Percentiles rank a stretch among this genome's conserved stretches.
Evolutionary conservation across 2,329 filamentous ascomycete species (phyloP).

Genomic region (Berkeleyomyces basicola): DNA sequence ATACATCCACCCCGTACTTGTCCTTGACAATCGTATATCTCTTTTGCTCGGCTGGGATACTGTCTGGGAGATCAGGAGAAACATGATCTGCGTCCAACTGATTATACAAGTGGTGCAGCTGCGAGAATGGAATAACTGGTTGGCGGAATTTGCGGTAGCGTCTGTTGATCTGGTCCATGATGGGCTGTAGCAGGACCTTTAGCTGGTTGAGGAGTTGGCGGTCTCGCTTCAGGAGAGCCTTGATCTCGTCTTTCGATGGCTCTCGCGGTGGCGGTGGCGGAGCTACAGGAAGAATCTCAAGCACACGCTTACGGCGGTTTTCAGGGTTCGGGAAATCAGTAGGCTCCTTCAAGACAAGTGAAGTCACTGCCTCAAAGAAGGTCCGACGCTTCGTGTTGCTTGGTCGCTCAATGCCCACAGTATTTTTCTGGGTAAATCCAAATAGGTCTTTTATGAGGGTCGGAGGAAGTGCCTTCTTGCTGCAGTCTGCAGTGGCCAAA

Average conservation of each 20-base stretch:
- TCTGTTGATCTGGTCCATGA: conserved; percentile 91
- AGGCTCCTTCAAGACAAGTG: conserved; percentile 64
- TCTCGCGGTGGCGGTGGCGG: conserved; percentile 52
- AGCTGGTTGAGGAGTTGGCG: conserved; percentile 69
- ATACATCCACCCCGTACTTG: conserved; percentile 57
- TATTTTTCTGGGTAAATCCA: conserved; percentile 66
- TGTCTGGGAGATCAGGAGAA: conserved; percentile 34
- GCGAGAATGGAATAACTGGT: conserved; percentile 55
- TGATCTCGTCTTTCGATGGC: conserved; percentile 62
- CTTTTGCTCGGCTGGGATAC: conserved; percentile 37
- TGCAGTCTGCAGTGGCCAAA: conserved; percentile 65
- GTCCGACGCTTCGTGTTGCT: conserved; percentile 47
- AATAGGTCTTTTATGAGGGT: conserved; percentile 64
- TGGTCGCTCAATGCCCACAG: conserved; percentile 53
- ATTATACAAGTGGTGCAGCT: conserved; percentile 68
- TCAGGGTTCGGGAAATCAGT: conserved; percentile 73
- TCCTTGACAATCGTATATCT: conserved; percentile 72
- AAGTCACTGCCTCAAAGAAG: conserved; percentile 61
- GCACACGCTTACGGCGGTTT: conserved; percentile 69
- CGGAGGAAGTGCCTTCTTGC: conserved; percentile 41
- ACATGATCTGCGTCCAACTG: conserved; percentile 62
- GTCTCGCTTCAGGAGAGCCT: conserved; percentile 65
- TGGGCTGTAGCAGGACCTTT: conserved; percentile 77
- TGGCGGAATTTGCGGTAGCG: conserved; percentile 80
- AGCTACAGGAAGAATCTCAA: conserved; percentile 62